These are phyloP conservation scores for Nissolia schottii DNA, from an alignment of 306 rosid species.

Conservation along the genomic window DNA sequence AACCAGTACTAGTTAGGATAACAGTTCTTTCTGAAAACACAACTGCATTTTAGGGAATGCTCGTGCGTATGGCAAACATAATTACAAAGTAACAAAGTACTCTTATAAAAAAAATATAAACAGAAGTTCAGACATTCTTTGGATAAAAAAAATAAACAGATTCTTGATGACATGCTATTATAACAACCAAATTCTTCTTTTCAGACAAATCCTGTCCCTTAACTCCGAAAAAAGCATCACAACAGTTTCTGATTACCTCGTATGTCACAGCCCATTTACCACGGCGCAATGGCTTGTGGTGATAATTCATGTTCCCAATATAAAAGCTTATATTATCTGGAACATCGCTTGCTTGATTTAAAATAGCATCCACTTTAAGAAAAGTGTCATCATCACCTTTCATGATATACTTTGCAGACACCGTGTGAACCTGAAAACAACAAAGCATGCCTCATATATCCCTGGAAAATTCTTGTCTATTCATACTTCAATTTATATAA, in stretches of 20 bases:
- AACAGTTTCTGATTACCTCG: slow-evolving; percentile 50
- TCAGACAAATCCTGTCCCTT: neutral
- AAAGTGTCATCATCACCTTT: slow-evolving; percentile 99
- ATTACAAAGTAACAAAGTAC: neutral
- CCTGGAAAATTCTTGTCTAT: neutral
- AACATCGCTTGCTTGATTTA: slow-evolving; percentile 43
- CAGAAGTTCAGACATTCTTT: neutral
- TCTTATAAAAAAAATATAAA: neutral
- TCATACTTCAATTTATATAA: neutral
- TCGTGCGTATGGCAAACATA: neutral
- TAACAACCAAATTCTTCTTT: neutral
- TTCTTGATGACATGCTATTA: neutral
- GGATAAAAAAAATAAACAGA: neutral
- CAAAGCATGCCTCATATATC: slow-evolving; percentile 3
- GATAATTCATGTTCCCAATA: slow-evolving; percentile 88
- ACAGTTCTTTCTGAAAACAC: neutral
- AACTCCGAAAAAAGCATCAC: neutral
- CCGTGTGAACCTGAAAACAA: slow-evolving; percentile 56
- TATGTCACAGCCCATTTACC: slow-evolving; percentile 99
- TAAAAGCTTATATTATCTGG: slow-evolving; percentile 57
- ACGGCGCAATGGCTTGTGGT: slow-evolving; percentile 79
- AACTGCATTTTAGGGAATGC: neutral
- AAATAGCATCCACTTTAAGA: slow-evolving; percentile 64
- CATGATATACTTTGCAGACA: slow-evolving; percentile 75
- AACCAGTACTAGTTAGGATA: neutral